Conservation (phyloP, 495 filamentous ascomycete genomes). For the Usnea hakonensis region DNA sequence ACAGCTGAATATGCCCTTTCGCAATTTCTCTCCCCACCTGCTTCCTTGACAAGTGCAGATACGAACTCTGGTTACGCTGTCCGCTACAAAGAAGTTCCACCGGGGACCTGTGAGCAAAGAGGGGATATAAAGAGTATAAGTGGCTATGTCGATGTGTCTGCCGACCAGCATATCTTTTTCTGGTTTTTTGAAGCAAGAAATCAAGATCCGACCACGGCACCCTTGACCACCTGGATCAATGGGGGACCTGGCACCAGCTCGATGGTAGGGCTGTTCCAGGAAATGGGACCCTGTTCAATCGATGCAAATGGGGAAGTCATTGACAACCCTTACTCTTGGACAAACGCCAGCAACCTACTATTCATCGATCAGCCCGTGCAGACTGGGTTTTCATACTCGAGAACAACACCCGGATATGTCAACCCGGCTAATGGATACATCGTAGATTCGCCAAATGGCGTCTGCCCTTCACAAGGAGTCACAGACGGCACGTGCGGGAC, state of each 20-base stretch:
- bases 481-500: neutral
- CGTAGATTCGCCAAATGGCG: neutral
- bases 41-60: neutral
- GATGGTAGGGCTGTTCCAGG: constrained; percentile 56
- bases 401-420: constrained; percentile 35
- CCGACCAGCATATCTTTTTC: constrained; percentile 46
- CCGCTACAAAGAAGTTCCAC: constrained; percentile 48
- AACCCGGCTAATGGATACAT: constrained; percentile 34
- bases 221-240: constrained; percentile 48
- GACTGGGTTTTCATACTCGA: constrained; percentile 53
- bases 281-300: constrained; percentile 55
- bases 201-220: constrained; percentile 40
- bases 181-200: constrained; percentile 46
- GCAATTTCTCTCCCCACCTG: neutral
- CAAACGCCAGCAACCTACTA: constrained; percentile 34
- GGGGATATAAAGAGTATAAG: constrained; percentile 47
- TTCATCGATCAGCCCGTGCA: constrained; percentile 61
- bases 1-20: neutral
- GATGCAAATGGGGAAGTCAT: constrained; percentile 45
- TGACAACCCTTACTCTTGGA: constrained; percentile 42
- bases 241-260: constrained; percentile 51
- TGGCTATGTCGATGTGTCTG: constrained; percentile 47
- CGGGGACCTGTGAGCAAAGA: constrained; percentile 50
- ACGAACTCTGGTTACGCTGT: constrained; percentile 14
- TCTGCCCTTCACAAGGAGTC: neutral